Conservation (phyloP, 768 basidiomycete genomes). For the Auricularia heimuer region DNA sequence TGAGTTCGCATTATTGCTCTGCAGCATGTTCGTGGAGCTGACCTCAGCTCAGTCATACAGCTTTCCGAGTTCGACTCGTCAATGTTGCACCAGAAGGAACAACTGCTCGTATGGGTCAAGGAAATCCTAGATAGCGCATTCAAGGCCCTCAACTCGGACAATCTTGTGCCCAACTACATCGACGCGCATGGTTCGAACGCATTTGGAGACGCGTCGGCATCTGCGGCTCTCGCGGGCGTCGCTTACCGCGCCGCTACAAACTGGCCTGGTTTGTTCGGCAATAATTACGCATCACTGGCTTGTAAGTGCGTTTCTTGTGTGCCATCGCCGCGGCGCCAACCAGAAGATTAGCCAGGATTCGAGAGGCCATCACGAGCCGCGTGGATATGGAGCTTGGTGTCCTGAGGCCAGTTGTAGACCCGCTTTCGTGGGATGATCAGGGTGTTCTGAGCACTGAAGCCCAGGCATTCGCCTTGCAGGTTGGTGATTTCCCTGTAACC, state of each 20-base stretch:
- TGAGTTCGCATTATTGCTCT: background rate
- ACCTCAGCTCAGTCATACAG: constrained; percentile 23
- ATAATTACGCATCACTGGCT: constrained; percentile 17
- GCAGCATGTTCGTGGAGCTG: background rate
- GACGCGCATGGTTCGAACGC: constrained; percentile 13
- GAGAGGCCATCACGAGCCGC: constrained; percentile 21
- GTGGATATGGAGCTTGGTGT: constrained; percentile 27
- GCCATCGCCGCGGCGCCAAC: background rate
- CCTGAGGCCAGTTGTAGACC: constrained; percentile 28
- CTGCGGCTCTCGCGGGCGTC: constrained; percentile 19
- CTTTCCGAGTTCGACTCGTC: constrained; percentile 16
- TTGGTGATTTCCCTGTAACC: background rate
- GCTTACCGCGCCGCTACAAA: constrained; percentile 18
- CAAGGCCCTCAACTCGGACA: constrained; percentile 17
- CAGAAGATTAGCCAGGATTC: constrained; percentile 16
- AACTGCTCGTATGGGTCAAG: constrained; percentile 25
- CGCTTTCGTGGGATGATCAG: constrained; percentile 21
- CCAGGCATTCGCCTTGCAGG: constrained; percentile 8
- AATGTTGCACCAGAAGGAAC: constrained; percentile 22
- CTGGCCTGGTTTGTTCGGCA: constrained; percentile 22
- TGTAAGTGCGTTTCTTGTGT: background rate
- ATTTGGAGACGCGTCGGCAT: constrained; percentile 28
- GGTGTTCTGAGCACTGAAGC: constrained; percentile 14
- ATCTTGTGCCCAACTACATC: constrained; percentile 30
- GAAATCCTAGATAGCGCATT: constrained; percentile 26